Evolutionary conservation across 2,329 filamentous ascomycete species (phyloP), one percentile per base, ranked within the genome.

Genomic region (Cryphonectria parasitica): DNA sequence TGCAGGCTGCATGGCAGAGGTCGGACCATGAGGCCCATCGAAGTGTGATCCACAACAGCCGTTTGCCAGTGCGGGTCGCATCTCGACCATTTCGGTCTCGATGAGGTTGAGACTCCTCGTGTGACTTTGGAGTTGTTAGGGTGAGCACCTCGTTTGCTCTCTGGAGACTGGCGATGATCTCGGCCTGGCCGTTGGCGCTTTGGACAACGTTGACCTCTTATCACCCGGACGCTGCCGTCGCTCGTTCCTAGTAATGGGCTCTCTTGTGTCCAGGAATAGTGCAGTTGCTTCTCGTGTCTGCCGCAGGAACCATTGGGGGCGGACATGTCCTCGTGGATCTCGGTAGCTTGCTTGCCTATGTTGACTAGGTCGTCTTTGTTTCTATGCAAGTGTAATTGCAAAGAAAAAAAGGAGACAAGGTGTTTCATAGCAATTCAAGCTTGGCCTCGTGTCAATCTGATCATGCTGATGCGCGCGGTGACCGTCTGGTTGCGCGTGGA

Each of bases 131-230:
- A 67, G 64, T 25, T 31, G 22, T 22, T 34, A n/a, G 5, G 22
- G 10, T 34, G 15, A 84, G 36, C 45, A 54, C 34, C n/a, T 54
- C 25, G 49, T 64, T 64, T 58, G 69, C 64, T 22, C 54, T 22
- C n/a, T 70, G 67, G 17, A 74, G 69, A 34, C 52, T 34, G 43
- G 39, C 58, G 39, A 70, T 64, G 58, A 58, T 45, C n/a, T 61
- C 43, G n/a, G 65, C 31, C 17, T 70, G 69, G 39, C 17, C 41
- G 25, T 67, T 34, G 19, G 45, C 45, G 31, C 61, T 19, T 19
- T 66, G 41, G 34, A 63, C 8, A 15, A 69, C 13, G 41, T 58
- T 43, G 15, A 34, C 31, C 15, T 43, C 22, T 49, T 49, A 1
- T 31, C 19, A 15, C 36, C 43, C 15, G 2, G 22, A 17, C 43